phyloP scores from a whole-genome alignment of 495 filamentous ascomycete species.

The Talaromyces ruber region DNA sequence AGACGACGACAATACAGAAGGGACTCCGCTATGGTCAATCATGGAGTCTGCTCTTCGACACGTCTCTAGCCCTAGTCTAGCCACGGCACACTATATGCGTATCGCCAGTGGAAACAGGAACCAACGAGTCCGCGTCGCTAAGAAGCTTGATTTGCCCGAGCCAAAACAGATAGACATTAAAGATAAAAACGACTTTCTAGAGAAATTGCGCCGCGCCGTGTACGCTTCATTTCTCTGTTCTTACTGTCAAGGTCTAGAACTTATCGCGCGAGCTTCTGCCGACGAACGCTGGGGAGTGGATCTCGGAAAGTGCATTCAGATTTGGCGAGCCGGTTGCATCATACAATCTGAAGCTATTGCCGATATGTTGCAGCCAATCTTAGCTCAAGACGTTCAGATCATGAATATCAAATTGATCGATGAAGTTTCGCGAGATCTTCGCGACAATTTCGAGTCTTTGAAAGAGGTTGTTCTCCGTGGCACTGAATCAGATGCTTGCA shows the following conservation, averaged over 20 bases:
- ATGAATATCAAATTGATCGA: slow-evolving; percentile 39
- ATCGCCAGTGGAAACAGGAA: slow-evolving; percentile 55
- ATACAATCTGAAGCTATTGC: slow-evolving; percentile 62
- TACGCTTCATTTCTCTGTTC: slow-evolving; percentile 55
- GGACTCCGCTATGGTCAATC: slow-evolving; percentile 58
- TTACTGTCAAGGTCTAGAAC: slow-evolving; percentile 59
- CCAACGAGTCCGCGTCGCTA: slow-evolving; percentile 39
- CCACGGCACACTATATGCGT: slow-evolving; percentile 56
- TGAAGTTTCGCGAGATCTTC: slow-evolving; percentile 45
- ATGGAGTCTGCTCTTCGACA: slow-evolving; percentile 55
- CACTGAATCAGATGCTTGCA: slow-evolving; percentile 51
- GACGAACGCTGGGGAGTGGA: slow-evolving; percentile 58
- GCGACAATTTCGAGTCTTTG: slow-evolving; percentile 38
- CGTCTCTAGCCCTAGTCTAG: slow-evolving; percentile 56
- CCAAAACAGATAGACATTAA: slow-evolving; percentile 31
- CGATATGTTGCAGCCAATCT: slow-evolving; percentile 43
- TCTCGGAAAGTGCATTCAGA: slow-evolving; percentile 49
- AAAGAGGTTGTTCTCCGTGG: slow-evolving; percentile 51
- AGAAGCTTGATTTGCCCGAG: slow-evolving; percentile 32
- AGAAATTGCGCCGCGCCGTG: slow-evolving; percentile 51
- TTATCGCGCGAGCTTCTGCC: slow-evolving; percentile 53
- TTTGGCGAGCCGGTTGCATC: slow-evolving; percentile 70
- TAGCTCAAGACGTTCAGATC: slow-evolving; percentile 20
- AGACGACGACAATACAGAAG: slow-evolving; percentile 58
- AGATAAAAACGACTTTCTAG: slow-evolving; percentile 43